Base-by-base conservation (phyloP, 257 asterid genomes). In the Solanum corneliomulleri region DNA sequence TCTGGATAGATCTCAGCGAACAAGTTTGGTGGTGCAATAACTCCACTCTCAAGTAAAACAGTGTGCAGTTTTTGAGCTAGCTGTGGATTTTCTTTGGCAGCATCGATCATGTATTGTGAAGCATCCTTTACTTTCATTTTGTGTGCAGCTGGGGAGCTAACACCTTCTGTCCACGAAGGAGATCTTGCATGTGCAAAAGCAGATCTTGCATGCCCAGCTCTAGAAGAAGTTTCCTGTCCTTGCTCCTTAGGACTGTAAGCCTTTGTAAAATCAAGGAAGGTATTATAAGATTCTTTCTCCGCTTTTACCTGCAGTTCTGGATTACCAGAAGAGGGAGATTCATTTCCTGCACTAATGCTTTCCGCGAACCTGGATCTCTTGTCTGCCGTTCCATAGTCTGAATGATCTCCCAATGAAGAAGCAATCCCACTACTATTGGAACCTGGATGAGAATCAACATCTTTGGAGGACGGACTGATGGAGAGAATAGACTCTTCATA, bases 81-180 rank as follows among this genome's bases (percentile, higher is more conserved):
- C 74, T 92, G 95, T 3, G 99, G 99, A 84, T 97, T 97, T 91
- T 95, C 99, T 92, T 97, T 94, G 86, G 98, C 98, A 37, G 98
- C 99, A 78, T 94, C 97, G 64, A 95, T 97, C 98, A 97, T 95
- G 92, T 95, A 97, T 78, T 94, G 96, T 8, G 99, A 97, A 62
- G 94, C 98, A 85, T 97, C 98, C 90, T 97, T 95, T 89, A 92
- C 99, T 89, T 97, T 94, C 93, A 91, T 93, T 87, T 93, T 94
- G n/a, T 91, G 93, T 77, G 88, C 97, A 66, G 98, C 98, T 31
- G 98, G 98, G 68, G 98, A 94, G 91, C 98, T 94, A 84, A 95
- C 94, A 60, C 98, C 99, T 93, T 97, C 98, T 52, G 99, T 97
- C 99, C 99, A 97, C 13, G 99, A 97, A 72, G 99, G 99, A 87